A percentile compares a stretch with the other conserved stretches of the same genome.
Conservation (phyloP, 331 rosid genomes). For the Telfairia occidentalis region DNA sequence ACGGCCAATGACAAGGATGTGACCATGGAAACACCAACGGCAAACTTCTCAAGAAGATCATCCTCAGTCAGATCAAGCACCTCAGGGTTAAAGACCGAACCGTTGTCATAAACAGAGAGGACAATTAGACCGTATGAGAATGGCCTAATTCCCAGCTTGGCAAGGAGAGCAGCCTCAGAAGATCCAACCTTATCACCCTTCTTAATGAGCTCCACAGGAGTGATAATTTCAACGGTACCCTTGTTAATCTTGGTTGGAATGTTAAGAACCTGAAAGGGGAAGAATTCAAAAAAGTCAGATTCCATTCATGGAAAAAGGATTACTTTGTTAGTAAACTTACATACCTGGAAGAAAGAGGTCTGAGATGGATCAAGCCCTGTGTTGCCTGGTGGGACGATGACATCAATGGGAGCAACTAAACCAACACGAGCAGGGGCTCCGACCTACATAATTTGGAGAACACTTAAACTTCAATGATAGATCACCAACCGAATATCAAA, state of each 20-base stretch:
- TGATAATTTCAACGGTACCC: constrained; percentile 88
- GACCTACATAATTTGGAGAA: constrained; percentile 27
- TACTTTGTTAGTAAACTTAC: background rate
- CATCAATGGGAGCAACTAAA: constrained; percentile 87
- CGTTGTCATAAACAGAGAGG: constrained; percentile 53
- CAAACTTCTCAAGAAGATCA: constrained; percentile 65
- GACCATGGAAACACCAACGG: constrained; percentile 50
- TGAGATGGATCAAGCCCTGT: constrained; percentile 88
- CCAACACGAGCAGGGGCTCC: constrained; percentile 99
- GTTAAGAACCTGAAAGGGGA: constrained; percentile 45
- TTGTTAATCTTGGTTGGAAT: constrained; percentile 90
- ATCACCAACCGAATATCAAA: background rate
- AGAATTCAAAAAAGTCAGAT: background rate
- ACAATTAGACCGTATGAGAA: constrained; percentile 85
- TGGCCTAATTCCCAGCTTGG: constrained; percentile 84
- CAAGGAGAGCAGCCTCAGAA: constrained; percentile 82
- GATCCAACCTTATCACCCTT: constrained; percentile 95
- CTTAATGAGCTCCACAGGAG: constrained; percentile 78
- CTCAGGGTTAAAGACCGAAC: constrained; percentile 75
- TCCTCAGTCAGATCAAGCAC: constrained; percentile 78
- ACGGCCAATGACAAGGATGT: constrained; percentile 61
- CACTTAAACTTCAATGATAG: background rate
- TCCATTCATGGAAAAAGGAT: background rate
- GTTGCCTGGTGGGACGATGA: constrained; percentile 85
- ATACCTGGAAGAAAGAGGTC: constrained; percentile 92